Evolutionary conservation across 345 rosid genomes (phyloP).

Genomic region (Hypericum androsaemum): DNA sequence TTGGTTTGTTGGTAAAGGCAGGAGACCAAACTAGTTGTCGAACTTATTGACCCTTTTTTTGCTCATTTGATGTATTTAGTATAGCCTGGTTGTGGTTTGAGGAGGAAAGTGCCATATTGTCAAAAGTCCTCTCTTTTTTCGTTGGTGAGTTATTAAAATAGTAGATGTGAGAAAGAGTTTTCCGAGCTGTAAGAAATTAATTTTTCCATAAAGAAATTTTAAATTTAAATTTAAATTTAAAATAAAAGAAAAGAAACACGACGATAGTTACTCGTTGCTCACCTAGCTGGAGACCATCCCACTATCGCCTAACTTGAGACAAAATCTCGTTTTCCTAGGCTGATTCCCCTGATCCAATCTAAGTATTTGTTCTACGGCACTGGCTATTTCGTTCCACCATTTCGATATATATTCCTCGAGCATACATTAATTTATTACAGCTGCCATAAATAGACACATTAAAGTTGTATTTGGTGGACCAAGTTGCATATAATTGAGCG

Average conservation of each 20-base stretch:
- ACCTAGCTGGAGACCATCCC: constrained; percentile 8
- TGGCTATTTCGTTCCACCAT: background rate
- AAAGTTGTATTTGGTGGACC: background rate
- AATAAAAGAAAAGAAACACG: no score
- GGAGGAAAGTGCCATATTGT: background rate
- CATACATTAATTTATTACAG: background rate
- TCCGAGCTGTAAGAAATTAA: no score
- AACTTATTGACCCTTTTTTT: no score
- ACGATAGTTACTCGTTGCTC: background rate
- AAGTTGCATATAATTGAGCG: constrained; percentile 2
- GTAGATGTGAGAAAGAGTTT: no score
- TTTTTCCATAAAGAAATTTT: no score
- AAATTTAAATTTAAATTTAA: no score
- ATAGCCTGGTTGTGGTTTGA: background rate
- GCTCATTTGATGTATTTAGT: background rate
- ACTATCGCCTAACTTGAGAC: background rate
- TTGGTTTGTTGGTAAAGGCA: background rate
- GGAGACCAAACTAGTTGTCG: no score
- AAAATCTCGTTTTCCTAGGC: constrained; percentile 3
- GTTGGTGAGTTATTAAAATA: no score
- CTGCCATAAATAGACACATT: background rate
- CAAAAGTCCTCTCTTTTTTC: no score
- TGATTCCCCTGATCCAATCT: background rate
- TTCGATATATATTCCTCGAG: background rate
- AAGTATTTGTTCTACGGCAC: constrained; percentile 7